These are phyloP conservation scores for Fusarium praegraminearum DNA, from an alignment of 2,329 filamentous ascomycete genomes.

Conservation along the genomic window DNA sequence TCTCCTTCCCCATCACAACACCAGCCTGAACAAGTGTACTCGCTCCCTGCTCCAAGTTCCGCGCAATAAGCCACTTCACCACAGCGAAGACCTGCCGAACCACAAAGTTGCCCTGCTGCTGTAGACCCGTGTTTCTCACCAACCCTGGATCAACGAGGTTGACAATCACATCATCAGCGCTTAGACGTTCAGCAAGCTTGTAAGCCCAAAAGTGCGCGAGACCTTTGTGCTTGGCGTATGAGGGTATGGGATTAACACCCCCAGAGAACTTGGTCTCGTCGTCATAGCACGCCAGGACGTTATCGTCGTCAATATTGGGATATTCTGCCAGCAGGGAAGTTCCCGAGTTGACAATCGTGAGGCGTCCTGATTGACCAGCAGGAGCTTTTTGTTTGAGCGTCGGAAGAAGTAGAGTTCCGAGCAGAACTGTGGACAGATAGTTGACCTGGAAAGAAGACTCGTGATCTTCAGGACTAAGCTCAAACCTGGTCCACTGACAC, in stretches of 20 bases:
- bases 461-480: constrained; percentile 51
- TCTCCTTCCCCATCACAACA: constrained; percentile 39
- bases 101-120: constrained; percentile 48
- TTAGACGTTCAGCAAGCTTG: constrained; percentile 54
- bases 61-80: constrained; percentile 23
- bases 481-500: constrained; percentile 43
- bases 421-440: constrained; percentile 53
- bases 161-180: constrained; percentile 57
- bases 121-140: constrained; percentile 57
- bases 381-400: constrained; percentile 48
- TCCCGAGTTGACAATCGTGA: constrained; percentile 52
- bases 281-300: constrained; percentile 50
- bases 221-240: constrained; percentile 50
- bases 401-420: constrained; percentile 52
- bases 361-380: constrained; percentile 35
- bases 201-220: constrained; percentile 52
- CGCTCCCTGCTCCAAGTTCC: constrained; percentile 34
- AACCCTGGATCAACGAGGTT: constrained; percentile 62
- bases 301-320: constrained; percentile 39
- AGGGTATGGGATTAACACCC: constrained; percentile 12
- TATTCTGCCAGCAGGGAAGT: constrained; percentile 41
- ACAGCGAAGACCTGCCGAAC: constrained; percentile 15
- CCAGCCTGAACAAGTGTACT: constrained; percentile 42
- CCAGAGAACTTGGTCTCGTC: constrained; percentile 42
- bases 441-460: constrained; percentile 58